Base-by-base conservation (phyloP, 768 basidiomycete genomes). In the Hericium erinaceus region DNA sequence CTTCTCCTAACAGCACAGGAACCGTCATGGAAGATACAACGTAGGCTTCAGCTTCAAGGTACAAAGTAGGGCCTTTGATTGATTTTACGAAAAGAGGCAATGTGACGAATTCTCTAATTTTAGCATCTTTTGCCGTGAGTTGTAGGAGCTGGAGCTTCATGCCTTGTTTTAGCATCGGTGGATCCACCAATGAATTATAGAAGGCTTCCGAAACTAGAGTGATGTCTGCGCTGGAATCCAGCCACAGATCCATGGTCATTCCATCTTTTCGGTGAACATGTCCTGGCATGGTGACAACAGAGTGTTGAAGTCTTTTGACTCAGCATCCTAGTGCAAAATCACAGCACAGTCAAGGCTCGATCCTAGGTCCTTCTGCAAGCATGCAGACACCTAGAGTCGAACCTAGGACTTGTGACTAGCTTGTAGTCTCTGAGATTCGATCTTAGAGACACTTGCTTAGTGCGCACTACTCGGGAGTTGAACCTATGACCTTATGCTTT, bases 11-110 rank as follows among this genome's bases (percentile, higher is more conserved):
- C 5, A 67, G 53, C 18, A 67, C 52, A 12, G 65, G 63, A 2
- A 64, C 59, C 11, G 64, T 55, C 66, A 67, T 67, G 9, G 59
- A 60, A 57, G 58, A 58, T 26, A 67, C 63, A 0, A 65, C 59
- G 38, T 64, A 64, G 2, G 61, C 63, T 33, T 64, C 63, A 2
- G 57, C 54, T 6, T 37, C 59, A 2, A 73, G 37, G 50, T 62
- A 56, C 0, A 74, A 65, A 0, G 58, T 56, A 0, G 69, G 68
- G 10, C 58, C 59, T 9, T 60, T 6, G 4, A 68, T 69, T 5
- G 13, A 64, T 40, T 50, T 72, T 68, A 38, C 38, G 58, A 7
- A 74, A 26, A n/a, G 66, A 60, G 0, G 51, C 3, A 74, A 9
- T n/a, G 24, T 56, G 0, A 72, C 63, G 55, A 59, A 74, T 28